Evolutionary conservation across 1,284 basidiomycete species (phyloP), one percentile per base, ranked within the genome.

Genomic region (Ustilago tritici): DNA sequence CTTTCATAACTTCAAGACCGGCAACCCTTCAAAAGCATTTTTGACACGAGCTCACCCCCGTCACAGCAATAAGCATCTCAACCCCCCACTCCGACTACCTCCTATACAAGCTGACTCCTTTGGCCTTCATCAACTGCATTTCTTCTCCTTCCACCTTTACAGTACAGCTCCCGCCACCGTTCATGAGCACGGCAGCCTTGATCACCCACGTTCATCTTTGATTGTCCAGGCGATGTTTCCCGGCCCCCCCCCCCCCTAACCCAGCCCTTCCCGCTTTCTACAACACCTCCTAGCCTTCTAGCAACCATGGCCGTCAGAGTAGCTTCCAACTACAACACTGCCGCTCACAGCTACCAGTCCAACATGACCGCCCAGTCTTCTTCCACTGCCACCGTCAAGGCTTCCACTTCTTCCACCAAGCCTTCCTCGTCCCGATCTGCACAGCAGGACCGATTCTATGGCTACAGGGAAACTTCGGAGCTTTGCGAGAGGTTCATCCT

Each of bases 401-500:
- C 60, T 23, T 56, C 64, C 15, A 31, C 67, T 23, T 65, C 68
- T 2, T 61, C 62, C 10, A 63, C 57, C 43, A 64, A 65, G 56
- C 36, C 62, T 32, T 70, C 72, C 8, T 69, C 74, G 28, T 74
- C 76, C 28, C 46, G 68, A 34, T 58, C 62, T 3, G 35, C 67
- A 8, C 61, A 76, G 17, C 72, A 70, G 55, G 81, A 84, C 41
- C 80, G 74, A n/a, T 83, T 83, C 77, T 84, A 83, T 35, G 82
- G 82, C 28, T 82, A 79, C 56, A 43, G 80, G 60, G 82, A 81
- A 49, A 65, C 76, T 15, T 62, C 81, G 50, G 81, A 83, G 70
- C 72, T 82, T 4, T 84, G 78, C 63, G 82, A 84, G 58, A 67
- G 70, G 49, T 80, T 84, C 70, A 84, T 84, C 60, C 62, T 76